Base-by-base conservation (phyloP, 192 early-diverging fungal genomes). In the Linnemannia zychae region DNA sequence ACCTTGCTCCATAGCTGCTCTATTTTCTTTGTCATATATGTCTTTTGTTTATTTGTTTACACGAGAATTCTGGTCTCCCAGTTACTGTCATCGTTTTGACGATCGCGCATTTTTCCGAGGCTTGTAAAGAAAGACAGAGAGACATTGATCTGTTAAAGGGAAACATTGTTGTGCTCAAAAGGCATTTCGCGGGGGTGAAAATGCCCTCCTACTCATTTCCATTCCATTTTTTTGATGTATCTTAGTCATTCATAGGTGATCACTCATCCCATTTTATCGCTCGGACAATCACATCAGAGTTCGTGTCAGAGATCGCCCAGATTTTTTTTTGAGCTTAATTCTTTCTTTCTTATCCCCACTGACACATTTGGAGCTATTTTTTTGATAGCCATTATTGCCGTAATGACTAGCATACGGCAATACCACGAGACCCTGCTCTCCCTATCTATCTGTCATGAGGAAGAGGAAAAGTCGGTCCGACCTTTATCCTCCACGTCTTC, bases 21-120 rank as follows among this genome's bases (percentile, higher is more conserved):
- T 67, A 24, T 67, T 7, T 17, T 3, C 7, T 16, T 34, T 67
- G 15, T 16, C 36, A 36, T 67, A 6, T 17, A 13, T 66, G 5
- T 66, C 24, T 20, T 67, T 37, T 67, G 28, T 67, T 67, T 67
- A 37, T 67, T 67, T 67, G 34, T 67, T 67, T 67, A 18, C 66
- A 67, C 28, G 7, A 37, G 34, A 36, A 7, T 67, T 18, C 66
- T 37, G 34, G 66, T n/a, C 36, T 16, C 18, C n/a, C n/a, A n/a
- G n/a, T n/a, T n/a, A n/a, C 34, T 37, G 36, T 36, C 52, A 57
- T 24, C n/a, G n/a, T 24, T 57, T 57, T 57, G 52, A 57, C 15
- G 52, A 57, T 24, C 52, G n/a, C 52, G 52, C 24, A 28, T 9
- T 57, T 57, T 28, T n/a, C 52, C 52, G 52, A 24, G 52, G n/a